Conservation (phyloP, 805 yeast genomes). For the Wilhelminamyces savonicus region DNA sequence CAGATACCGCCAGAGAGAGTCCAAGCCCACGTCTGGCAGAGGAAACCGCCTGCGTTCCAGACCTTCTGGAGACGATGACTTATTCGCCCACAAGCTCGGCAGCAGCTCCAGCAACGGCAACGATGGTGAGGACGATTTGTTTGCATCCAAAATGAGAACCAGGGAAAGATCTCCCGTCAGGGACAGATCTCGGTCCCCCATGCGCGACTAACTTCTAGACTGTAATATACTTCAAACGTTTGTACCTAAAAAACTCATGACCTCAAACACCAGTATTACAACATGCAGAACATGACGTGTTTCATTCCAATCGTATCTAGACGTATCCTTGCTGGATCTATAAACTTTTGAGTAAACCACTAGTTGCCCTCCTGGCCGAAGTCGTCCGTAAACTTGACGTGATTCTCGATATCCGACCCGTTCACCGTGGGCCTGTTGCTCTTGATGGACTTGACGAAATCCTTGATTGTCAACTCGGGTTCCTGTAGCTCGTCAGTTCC, state of each 20-base stretch:
- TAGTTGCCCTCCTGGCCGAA: conserved; percentile 96
- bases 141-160: conserved; percentile 25
- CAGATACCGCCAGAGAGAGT: conserved; percentile 4
- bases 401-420: conserved; percentile 71
- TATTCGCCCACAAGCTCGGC: not conserved
- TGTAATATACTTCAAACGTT: too few relatives aligned
- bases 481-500: conserved; percentile 85
- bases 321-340: too few relatives aligned
- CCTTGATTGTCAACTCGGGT: conserved; percentile 85
- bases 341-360: too few relatives aligned
- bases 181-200: too few relatives aligned
- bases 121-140: conserved; percentile 28
- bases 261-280: too few relatives aligned
- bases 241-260: too few relatives aligned
- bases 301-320: too few relatives aligned
- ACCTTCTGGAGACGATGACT: not conserved
- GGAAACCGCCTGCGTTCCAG: not conserved
- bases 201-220: too few relatives aligned
- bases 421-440: conserved; percentile 94
- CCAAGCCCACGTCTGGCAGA: conserved; percentile 6
- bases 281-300: too few relatives aligned
- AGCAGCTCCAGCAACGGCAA: conserved; percentile 1
- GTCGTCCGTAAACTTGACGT: conserved; percentile 83
- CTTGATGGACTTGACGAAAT: conserved; percentile 87
- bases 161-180: too few relatives aligned